Base-by-base conservation (phyloP, 306 rosid genomes). In the Delonix regia region DNA sequence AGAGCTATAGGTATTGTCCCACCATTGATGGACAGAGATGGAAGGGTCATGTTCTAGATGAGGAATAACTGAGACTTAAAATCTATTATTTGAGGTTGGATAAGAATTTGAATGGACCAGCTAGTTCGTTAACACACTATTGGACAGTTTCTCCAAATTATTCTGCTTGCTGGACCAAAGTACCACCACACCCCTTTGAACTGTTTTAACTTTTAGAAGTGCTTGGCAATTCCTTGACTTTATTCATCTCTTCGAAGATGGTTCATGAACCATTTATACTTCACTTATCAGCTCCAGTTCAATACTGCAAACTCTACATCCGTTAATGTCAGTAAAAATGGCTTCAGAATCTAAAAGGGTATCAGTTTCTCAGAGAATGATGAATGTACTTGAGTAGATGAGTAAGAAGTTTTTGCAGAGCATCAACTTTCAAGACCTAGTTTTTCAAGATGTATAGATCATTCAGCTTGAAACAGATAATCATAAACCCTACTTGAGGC, bases 51-150 rank as follows among this genome's bases (percentile, higher is more conserved):
- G 48, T 73, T 78, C n/a, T 83, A 51, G 30, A 78, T 78, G 71
- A 52, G 51, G 57, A 57, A 78, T 19, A 66, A 68, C 36, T 39
- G 25, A 51, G 48, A 34, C 49, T 28, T 10, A 42, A 78, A 81
- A 78, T 25, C 60, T 74, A 57, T 65, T 67, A 66, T 71, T 78
- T 21, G 0, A 59, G 25, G 24, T 44, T 25, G 76, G 84, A 82
- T 78, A 77, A 84, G 83, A 75, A 21, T 14, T 49, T 45, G 82
- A 82, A 80, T 76, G 74, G 90, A 84, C 84, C 64, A 1, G 84
- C 79, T 51, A 9, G 87, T 79, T 83, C 25, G 15, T 80, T 75
- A 69, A 49, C 73, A 19, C 52, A 61, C 67, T 74, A 63, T 61
- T 56, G 38, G 72, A 64, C 84, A 82, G 69, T 15, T 81, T 63